phyloP scores from a whole-genome alignment of 768 basidiomycete genomes.

The Auricularia auricula-judae region DNA sequence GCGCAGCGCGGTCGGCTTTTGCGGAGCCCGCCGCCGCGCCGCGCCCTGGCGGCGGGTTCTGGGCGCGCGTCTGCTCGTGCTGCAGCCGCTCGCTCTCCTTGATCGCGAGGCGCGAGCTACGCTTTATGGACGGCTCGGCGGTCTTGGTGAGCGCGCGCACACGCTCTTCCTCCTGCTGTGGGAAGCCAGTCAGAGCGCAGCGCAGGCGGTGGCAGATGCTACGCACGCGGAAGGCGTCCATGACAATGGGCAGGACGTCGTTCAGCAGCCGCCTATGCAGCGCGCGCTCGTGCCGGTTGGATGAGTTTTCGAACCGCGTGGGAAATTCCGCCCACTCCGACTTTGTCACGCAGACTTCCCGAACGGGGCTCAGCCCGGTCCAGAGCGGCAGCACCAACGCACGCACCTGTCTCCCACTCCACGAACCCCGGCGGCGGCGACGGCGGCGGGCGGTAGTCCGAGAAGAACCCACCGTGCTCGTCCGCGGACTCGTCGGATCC shows the following conservation, averaged over 20 bases:
- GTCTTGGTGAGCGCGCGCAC: not conserved
- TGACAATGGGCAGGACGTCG: constrained; percentile 60
- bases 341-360: constrained; percentile 70
- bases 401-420: constrained; percentile 85
- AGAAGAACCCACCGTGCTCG: constrained; percentile 9
- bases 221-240: constrained; percentile 50
- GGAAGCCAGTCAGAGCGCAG: not conserved
- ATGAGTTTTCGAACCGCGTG: constrained; percentile 62
- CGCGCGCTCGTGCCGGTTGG: constrained; percentile 71
- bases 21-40: constrained; percentile 43
- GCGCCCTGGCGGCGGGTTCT: constrained; percentile 12
- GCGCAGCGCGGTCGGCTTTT: constrained; percentile 51
- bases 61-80: constrained; percentile 42
- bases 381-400: not conserved
- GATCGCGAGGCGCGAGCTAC: constrained; percentile 78
- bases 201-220: not conserved
- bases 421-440: constrained; percentile 42
- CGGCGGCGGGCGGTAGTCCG: constrained; percentile 15
- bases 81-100: constrained; percentile 75
- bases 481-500: constrained; percentile 8
- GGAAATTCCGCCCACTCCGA: constrained; percentile 78
- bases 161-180: not conserved
- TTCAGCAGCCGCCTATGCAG: constrained; percentile 59
- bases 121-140: constrained; percentile 32
- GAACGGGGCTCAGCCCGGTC: not conserved